Base-by-base conservation (phyloP, 345 rosid genomes). In the Pistacia integerrima region DNA sequence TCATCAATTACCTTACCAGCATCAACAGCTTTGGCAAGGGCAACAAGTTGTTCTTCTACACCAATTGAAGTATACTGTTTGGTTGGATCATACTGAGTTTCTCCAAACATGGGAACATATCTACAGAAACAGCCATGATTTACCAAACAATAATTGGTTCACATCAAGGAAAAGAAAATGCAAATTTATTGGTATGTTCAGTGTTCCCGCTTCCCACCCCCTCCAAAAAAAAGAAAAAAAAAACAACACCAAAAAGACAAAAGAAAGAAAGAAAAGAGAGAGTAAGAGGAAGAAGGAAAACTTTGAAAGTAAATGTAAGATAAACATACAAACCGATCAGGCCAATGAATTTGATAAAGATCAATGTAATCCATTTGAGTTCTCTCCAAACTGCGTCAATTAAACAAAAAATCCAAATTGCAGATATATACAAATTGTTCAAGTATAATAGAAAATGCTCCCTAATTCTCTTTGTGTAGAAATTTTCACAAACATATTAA, bases 291-390 rank as follows among this genome's bases (percentile, higher is more conserved):
- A 51, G 13, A 54, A 18, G 12, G n/a, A 14, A 18, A 54, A 54
- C 57, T 54, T 54, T 1, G 18, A 54, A 54, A 54, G 57, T 13
- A 54, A 54, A 54, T 4, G 58, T 44, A 70, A 52, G 81, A 69
- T 72, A 58, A 51, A 84, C 88, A 82, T 84, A 90, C 90, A 88
- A 86, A 90, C 93, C 91, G 90, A 77, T 88, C 93, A 75, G 91
- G 90, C 91, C 91, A 88, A 63, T 88, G 93, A 69, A 90, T 85
- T 83, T 90, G 91, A 79, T 84, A 88, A 64, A 88, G 88, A 77
- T 88, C 93, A 22, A 90, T 86, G 82, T 84, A 85, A 81, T 88
- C 90, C n/a, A 77, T 70, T 68, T 78, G 79, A 82, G 86, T 67
- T 74, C 88, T 82, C 73, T 20, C 64, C 65, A 87, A 84, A 75